Base-by-base conservation (phyloP, 139 green algal genomes). In the Pleodorina starrii region DNA sequence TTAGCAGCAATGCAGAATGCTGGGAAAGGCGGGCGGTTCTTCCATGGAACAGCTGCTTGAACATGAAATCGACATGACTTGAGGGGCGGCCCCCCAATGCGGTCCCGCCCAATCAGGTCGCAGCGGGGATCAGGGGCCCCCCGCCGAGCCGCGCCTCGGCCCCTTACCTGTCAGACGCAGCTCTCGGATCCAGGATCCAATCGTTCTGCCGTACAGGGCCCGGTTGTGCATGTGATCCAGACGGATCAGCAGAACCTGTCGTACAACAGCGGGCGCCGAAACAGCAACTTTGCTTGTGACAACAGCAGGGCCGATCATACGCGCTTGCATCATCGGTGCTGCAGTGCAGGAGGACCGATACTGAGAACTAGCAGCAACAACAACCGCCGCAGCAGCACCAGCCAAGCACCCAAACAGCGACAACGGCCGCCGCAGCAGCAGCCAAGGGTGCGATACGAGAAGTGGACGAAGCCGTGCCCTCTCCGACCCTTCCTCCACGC, bases 151-250 rank as follows among this genome's bases (percentile, higher is more conserved):
- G n/a, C n/a, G n/a, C n/a, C n/a, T n/a, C n/a, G n/a, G n/a, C n/a
- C n/a, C n/a, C n/a, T n/a, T n/a, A 88, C 88, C 91, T n/a, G 76
- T 87, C 6, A 93, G 88, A 0, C 89, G 44, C 51, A 93, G 84
- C n/a, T 93, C 88, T 21, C 25, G 59, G 1, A 76, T 80, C 91
- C 91, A 93, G 7, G 71, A 32, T 6, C 44, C 59, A 11, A 93
- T 72, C 1, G 77, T 89, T 7, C 76, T 57, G 35, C 35, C 60
- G 91, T 93, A 93, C 48, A 80, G 36, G 16, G 51, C 36, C 29
- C 83, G 42, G 74, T 71, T 50, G 38, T 87, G 91, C 91, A 93
- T 93, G 77, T 93, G 91, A 84, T 93, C 88, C 29, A 93, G 54
- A 2, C 68, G 57, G n/a, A 92, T 51, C 36, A 93, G 88, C 35